Evolutionary conservation across 305 asterid genomes (phyloP), one percentile per base, ranked within the genome.

Genomic region (Caryopteris hybrid): DNA sequence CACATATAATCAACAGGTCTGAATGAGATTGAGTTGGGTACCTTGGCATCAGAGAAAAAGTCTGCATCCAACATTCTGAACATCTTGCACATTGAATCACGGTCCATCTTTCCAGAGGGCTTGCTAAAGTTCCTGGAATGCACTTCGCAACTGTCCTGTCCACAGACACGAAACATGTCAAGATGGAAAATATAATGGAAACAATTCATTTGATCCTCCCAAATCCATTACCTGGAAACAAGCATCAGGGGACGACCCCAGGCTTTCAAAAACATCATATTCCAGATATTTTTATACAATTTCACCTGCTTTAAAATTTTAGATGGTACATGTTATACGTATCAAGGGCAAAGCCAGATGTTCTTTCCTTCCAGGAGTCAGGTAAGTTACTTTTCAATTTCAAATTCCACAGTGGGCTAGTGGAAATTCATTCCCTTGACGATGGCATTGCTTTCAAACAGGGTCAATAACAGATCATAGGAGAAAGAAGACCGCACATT

Each of bases 1-100:
- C 17, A 29, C 65, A 6, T 45, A 33, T 21, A 64, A 71, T 41
- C 51, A 76, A 64, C 54, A 64, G n/a, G 62, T 52, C 21, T 6
- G 3, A 29, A 52, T 38, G 29, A 13, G 8, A 34, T 66, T 8
- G n/a, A 17, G 11, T 4, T 4, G 2, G 39, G 61, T 64, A 93
- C 99, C 99, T 90, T 82, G 8, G 77, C 68, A 47, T 83, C 83
- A 27, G 81, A 79, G 56, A 90, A 81, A 68, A 90, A 82, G 70
- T 81, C 81, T 3, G 96, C 93, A 73, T 85, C 97, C 86, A 90
- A 51, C 83, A 86, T 68, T 54, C 61, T 64, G 60, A 88, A 90
- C 47, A 81, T 81, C 36, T 64, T 66, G 61, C 80, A 71, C 36
- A 65, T 42, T 5, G 88, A 77, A 25, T 69, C 74, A 8, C 39